Conservation (phyloP, 768 basidiomycete genomes). For the Kwoniella sp. region DNA sequence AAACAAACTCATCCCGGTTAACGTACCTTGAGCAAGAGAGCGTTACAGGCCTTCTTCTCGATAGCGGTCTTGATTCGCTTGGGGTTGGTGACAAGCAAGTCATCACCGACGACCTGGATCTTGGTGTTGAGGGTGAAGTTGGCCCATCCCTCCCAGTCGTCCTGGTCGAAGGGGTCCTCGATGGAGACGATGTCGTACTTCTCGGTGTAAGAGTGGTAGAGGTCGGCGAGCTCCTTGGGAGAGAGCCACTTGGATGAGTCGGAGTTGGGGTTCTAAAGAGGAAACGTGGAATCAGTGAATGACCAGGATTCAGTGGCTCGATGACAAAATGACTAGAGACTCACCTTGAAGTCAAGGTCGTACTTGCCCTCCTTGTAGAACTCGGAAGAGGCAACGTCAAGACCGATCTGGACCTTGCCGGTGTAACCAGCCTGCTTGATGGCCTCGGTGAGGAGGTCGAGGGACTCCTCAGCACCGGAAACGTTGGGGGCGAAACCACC, state of each 20-base stretch:
- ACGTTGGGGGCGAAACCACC: conserved; percentile 99
- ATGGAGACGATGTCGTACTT: conserved; percentile 80
- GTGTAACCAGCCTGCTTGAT: conserved; percentile 98
- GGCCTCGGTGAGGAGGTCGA: conserved; percentile 91
- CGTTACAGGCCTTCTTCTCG: conserved; percentile 99
- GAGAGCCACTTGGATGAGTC: conserved; percentile 95
- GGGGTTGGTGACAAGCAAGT: conserved; percentile 97
- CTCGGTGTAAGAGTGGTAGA: conserved; percentile 81
- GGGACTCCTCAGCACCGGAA: conserved; percentile 92
- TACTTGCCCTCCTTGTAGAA: conserved; percentile 99
- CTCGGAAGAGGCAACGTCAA: conserved; percentile 98
- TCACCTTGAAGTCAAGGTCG: conserved; percentile 70
- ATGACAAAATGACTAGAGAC: conserved; percentile 14
- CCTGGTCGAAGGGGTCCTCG: conserved; percentile 96
- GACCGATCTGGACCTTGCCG: conserved; percentile 97
- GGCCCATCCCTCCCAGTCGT: conserved; percentile 98
- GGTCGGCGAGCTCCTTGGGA: conserved; percentile 85
- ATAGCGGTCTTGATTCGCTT: conserved; percentile 96
- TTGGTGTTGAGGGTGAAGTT: conserved; percentile 70
- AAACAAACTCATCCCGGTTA: no score
- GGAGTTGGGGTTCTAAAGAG: conserved; percentile 97
- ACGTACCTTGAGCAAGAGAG: conserved; percentile 80
- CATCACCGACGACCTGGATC: conserved; percentile 64
- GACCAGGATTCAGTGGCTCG: no score
- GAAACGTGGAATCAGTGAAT: conserved; percentile 1